These are phyloP conservation scores for Zizania palustris DNA, from an alignment of 202 grass and related monocot species.

Conservation along the genomic window DNA sequence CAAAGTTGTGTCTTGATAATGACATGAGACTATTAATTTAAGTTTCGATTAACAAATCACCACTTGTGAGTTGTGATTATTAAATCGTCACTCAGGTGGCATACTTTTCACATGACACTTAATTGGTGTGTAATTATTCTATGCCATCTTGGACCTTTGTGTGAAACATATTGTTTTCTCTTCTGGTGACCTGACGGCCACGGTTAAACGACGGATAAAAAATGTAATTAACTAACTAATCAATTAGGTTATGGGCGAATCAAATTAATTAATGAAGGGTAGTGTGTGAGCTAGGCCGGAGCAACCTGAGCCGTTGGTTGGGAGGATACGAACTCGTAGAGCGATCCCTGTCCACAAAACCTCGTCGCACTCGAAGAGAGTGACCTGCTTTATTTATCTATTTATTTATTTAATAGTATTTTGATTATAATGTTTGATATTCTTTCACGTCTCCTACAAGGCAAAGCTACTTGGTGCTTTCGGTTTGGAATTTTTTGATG, in stretches of 20 bases:
- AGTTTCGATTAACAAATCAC: background rate
- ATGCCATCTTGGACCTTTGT: background rate
- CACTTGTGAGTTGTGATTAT: background rate
- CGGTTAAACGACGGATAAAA: slow-evolving; percentile 10
- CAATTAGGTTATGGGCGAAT: background rate
- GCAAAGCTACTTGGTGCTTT: background rate
- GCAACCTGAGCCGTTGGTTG: slow-evolving; percentile 29
- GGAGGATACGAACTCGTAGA: slow-evolving; percentile 29
- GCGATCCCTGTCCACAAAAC: slow-evolving; percentile 63
- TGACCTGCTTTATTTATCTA: background rate
- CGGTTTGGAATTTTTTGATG: background rate
- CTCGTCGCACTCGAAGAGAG: slow-evolving; percentile 44
- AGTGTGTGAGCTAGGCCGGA: too few species aligned
- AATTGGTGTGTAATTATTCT: slow-evolving; percentile 12
- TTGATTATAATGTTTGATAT: background rate
- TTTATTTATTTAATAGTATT: background rate
- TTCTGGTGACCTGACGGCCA: slow-evolving; percentile 24
- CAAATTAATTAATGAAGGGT: background rate
- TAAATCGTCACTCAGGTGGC: slow-evolving; percentile 26
- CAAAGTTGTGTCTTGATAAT: background rate
- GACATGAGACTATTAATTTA: background rate
- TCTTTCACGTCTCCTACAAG: slow-evolving; percentile 14
- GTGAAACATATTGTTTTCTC: background rate
- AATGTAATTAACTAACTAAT: background rate
- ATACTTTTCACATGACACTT: slow-evolving; percentile 22